Evolutionary conservation across 768 basidiomycete genomes (phyloP), one percentile per base, ranked within the genome.

Genomic region (Tylopilus rubrobrunneus): DNA sequence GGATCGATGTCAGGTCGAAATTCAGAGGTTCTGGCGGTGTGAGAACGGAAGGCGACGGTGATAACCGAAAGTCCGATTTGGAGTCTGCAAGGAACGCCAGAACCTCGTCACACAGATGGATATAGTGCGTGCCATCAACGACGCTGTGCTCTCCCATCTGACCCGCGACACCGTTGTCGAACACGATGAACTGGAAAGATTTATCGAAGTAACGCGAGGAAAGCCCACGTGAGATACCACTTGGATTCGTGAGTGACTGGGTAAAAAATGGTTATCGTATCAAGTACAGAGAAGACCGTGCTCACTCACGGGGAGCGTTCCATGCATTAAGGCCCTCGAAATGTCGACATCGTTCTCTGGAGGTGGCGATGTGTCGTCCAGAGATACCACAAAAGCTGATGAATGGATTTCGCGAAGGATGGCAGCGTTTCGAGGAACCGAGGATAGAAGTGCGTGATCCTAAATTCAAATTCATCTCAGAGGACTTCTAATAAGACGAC

Each of bases 131-230:
- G 34, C 91, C 91, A 62, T 93, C 91, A 90, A 93, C 92, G 54
- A 89, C 76, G 17, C 88, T 90, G 67, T 93, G 95, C 69, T 98
- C 95, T 43, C 95, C 95, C 81, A 96, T 88, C 62, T 96, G 71
- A 4, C 93, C 95, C 1, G 91, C 87, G 46, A 81, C 76, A 14
- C 77, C 82, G 57, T 92, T 89, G 67, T 91, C 89, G 62, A 84
- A 92, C 7, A 98, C 82, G 52, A 97, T 81, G 66, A 93, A 85
- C 67, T 98, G 83, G 53, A 84, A 67, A 9, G 95, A 92, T 71
- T 97, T 98, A 73, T 98, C 95, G 45, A 92, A 83, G 85, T 87
- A 91, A 40, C 89, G 82, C 56, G 87, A 88, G 37, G 79, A 78
- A 19, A 91, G 76, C n/a, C 85, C 85, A 3, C 65, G 63, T 14